Percentiles rank a stretch among this genome's conserved stretches.
Conservation (phyloP, 164 flowering plant species). For the Stephania cephalantha region DNA sequence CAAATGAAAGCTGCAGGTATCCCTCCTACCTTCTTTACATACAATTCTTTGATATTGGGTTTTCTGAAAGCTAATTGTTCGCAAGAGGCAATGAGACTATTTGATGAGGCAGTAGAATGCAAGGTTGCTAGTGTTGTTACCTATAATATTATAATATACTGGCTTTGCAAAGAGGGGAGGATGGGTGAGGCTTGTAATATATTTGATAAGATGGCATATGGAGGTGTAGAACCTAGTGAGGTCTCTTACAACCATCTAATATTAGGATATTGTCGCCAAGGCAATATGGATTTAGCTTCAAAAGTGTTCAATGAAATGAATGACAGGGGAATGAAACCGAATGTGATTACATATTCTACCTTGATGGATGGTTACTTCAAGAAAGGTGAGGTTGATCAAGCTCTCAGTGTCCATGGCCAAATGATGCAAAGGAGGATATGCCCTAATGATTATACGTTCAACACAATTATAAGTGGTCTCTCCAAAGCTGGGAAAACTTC, state of each 20-base stretch:
- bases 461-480: conserved; percentile 54
- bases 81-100: conserved; percentile 39
- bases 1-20: conserved; percentile 51
- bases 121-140: conserved; percentile 48
- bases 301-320: conserved; percentile 37
- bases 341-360: conserved; percentile 49
- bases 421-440: conserved; percentile 40
- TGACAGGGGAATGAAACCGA: conserved; percentile 38
- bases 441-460: conserved; percentile 46
- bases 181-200: conserved; percentile 40
- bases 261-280: conserved; percentile 44
- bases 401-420: conserved; percentile 33
- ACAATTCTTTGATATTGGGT: conserved; percentile 47
- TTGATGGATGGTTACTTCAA: conserved; percentile 59
- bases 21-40: conserved; percentile 32
- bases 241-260: conserved; percentile 65
- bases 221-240: conserved; percentile 39
- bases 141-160: conserved; percentile 39
- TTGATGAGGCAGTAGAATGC: conserved; percentile 56
- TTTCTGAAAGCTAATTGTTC: conserved; percentile 26
- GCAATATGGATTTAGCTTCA: conserved; percentile 46
- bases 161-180: conserved; percentile 44
- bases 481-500: conserved; percentile 52
- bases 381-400: conserved; percentile 39
- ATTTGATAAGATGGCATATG: conserved; percentile 49